Conservation (phyloP, 768 basidiomycete genomes). For the Rhodotorula taiwanensis region DNA sequence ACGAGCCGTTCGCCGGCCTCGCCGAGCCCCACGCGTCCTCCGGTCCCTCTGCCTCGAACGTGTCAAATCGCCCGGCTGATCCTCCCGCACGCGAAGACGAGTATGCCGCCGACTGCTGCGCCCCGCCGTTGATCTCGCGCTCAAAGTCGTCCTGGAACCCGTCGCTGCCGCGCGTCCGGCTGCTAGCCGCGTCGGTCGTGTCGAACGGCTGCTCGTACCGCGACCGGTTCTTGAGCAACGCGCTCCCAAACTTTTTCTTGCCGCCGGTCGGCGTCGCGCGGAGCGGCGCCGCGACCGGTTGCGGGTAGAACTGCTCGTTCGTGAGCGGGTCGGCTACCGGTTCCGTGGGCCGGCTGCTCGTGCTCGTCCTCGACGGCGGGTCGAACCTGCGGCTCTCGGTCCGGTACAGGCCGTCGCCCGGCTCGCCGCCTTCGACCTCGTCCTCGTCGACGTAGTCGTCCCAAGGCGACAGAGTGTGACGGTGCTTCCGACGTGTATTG, state of each 20-base stretch:
- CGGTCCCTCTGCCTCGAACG: slow-evolving; percentile 28
- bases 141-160: slow-evolving; percentile 36
- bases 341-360: background rate
- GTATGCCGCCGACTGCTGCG: background rate
- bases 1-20: background rate
- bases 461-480: slow-evolving; percentile 28
- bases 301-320: slow-evolving; percentile 30
- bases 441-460: slow-evolving; percentile 28
- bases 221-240: slow-evolving; percentile 13
- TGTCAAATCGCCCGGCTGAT: slow-evolving; percentile 17
- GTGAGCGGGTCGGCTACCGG: slow-evolving; percentile 18
- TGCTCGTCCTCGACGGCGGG: background rate
- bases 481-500: too few relatives aligned
- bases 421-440: slow-evolving; percentile 29
- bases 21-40: slow-evolving; percentile 28
- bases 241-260: slow-evolving; percentile 20
- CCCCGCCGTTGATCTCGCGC: slow-evolving; percentile 29
- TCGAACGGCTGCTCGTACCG: slow-evolving; percentile 23
- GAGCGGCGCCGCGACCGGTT: too few relatives aligned
- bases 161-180: slow-evolving; percentile 7
- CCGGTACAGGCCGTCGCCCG: slow-evolving; percentile 14
- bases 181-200: background rate
- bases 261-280: background rate
- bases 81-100: background rate
- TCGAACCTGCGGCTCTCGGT: slow-evolving; percentile 2